Conservation (phyloP, 208 protist genomes). For the Naegleria fowleri region DNA sequence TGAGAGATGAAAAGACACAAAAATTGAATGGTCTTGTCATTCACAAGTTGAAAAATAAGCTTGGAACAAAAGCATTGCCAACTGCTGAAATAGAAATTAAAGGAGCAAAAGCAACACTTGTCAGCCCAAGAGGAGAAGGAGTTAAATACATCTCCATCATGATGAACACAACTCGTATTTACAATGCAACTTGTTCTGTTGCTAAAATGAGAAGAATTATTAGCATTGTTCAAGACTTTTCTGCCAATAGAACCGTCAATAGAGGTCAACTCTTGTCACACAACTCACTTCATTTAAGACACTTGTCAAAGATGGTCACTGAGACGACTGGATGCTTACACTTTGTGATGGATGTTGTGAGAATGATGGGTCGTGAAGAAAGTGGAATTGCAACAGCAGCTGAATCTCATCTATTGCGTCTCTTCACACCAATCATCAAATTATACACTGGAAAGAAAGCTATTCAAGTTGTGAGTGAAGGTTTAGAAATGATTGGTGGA, state of each 20-base stretch:
- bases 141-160: constrained; percentile 38
- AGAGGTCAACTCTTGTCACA: neutral
- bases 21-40: constrained; percentile 38
- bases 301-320: neutral
- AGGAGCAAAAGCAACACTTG: constrained; percentile 11
- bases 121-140: constrained; percentile 34
- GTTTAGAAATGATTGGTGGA: constrained; percentile 41
- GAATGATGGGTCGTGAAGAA: constrained; percentile 34
- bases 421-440: constrained; percentile 41
- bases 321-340: constrained; percentile 29
- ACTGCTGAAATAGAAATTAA: constrained; percentile 39
- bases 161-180: constrained; percentile 43
- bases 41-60: constrained; percentile 44
- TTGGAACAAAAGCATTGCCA: constrained; percentile 44
- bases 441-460: constrained; percentile 38
- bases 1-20: constrained; percentile 28
- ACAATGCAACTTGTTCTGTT: constrained; percentile 39
- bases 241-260: constrained; percentile 21
- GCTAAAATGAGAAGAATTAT: constrained; percentile 36
- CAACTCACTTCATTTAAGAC: neutral
- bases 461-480: constrained; percentile 31
- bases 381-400: neutral
- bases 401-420: constrained; percentile 27
- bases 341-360: constrained; percentile 33
- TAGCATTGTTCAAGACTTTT: constrained; percentile 31